These are phyloP conservation scores for Penicillium palitans DNA, from an alignment of 2,329 filamentous ascomycete species.

Conservation along the genomic window DNA sequence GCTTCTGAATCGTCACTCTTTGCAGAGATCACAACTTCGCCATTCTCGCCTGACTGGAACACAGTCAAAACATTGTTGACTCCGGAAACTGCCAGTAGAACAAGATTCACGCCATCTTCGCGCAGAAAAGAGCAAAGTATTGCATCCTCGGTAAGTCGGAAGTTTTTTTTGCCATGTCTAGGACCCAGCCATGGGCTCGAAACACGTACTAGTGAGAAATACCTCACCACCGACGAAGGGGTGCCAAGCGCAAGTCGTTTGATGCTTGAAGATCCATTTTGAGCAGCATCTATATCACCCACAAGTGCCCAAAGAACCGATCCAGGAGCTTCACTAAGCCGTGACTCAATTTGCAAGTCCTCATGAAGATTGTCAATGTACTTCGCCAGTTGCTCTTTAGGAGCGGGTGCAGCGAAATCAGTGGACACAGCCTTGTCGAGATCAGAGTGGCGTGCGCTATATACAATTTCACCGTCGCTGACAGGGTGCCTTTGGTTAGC, in stretches of 20 bases:
- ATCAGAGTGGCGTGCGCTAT: constrained; percentile 28
- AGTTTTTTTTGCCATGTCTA: constrained; percentile 70
- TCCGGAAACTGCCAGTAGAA: constrained; percentile 76
- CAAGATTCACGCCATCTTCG: constrained; percentile 69
- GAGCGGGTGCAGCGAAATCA: constrained; percentile 15
- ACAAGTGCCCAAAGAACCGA: constrained; percentile 52
- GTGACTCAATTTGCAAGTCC: constrained; percentile 36
- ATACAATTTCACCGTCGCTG: constrained; percentile 46
- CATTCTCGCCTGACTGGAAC: constrained; percentile 65
- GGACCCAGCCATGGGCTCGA: constrained; percentile 86
- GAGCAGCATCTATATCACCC: constrained; percentile 57
- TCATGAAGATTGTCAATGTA: constrained; percentile 40
- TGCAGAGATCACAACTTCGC: constrained; percentile 67
- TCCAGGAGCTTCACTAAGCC: constrained; percentile 44
- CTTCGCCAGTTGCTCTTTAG: constrained; percentile 25
- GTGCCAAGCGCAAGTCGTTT: constrained; percentile 61
- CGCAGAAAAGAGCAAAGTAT: constrained; percentile 77
- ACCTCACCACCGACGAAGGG: constrained; percentile 66
- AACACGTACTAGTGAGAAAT: constrained; percentile 77
- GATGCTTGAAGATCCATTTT: constrained; percentile 57
- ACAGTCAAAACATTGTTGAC: constrained; percentile 68
- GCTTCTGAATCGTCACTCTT: constrained; percentile 65
- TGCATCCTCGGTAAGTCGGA: constrained; percentile 73
- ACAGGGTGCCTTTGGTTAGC: constrained; percentile 43
- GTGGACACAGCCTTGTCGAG: not conserved